Evolutionary conservation across 352 stramenopile species (phyloP), one percentile per base, ranked within the genome.

Genomic region (Globisporangium solare): DNA sequence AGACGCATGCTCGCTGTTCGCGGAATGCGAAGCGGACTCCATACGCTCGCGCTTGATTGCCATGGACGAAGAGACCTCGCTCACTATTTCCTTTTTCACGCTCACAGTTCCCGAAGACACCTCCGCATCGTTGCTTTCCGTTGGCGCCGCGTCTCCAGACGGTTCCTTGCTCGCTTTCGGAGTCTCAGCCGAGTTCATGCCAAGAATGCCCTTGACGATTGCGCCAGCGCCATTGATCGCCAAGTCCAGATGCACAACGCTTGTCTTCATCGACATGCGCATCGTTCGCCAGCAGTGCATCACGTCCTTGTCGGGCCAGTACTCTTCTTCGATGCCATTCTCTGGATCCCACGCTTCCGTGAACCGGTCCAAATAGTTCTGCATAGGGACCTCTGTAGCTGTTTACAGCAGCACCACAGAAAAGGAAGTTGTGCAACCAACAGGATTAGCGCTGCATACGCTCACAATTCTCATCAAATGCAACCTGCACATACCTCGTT

Each of bases 311-410:
- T 96, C 91, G 1, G 95, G 95, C 79, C 96, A 96, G 64, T 98
- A 98, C 32, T 94, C 92, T 35, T 95, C 88, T 72, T 98, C 95
- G 41, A 98, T 98, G 5, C 93, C 92, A 60, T 95, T 96, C 50
- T 98, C 95, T 4, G 95, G 95, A 63, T 98, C 89, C 64, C 95
- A 92, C 20, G 95, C 95, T 54, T 98, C 92, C 18, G 89, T 86
- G 52, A 98, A 98, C 0, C 78, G 71, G 43, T 96, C 75, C 17
- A 96, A 81, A 57, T 96, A 97, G 39, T 73, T 71, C 24, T 71
- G 58, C 51, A 93, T 64, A n/a, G 80, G 71, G 47, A 92, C 79
- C n/a, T 72, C 65, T 0, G 74, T 87, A 12, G 78, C 86, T 86
- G 65, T 5, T 37, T 14, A 47, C 47, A 54, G 24, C 15, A 47